Base-by-base conservation (phyloP, 140 eudicot genomes). In the Artemisia princeps region DNA sequence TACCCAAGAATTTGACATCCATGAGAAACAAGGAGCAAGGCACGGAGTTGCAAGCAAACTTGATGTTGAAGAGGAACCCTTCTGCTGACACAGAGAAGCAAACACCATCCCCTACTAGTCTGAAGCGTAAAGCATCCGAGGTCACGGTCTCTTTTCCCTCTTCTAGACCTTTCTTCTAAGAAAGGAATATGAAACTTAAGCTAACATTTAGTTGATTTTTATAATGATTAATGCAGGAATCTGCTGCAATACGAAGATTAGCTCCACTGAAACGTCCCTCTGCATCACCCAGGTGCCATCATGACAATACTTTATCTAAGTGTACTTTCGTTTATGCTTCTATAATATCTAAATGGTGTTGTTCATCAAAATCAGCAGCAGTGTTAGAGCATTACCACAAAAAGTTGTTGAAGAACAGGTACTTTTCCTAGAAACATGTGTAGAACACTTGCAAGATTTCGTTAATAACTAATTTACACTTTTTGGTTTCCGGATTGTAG, bases 111-210 rank as follows among this genome's bases (percentile, higher is more conserved):
- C 62, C 77, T 26, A 79, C 70, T 12, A 74, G 83, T 45, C 71
- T 82, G 64, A 91, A 91, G 77, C 80, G 98, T 75, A 90, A 90
- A 74, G 17, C 76, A 22, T 54, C 50, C 19, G 95, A 87, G 97
- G 96, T 91, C 54, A 11, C 20, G 97, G 96, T 91, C 54, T n/a
- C 20, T 60, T 76, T 68, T 63, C 49, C 13, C 46, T 14, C 50
- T 33, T 61, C 15, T 46, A 6, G 15, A 50, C 33, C 42, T 28
- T 30, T 57, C 65, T 37, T 51, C 58, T 54, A 42, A 52, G 15
- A 15, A 52, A 17, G 10, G 9, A 22, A 19, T n/a, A 13, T 4
- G 15, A 62, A 55, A 73, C 71, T 28, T 57, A 56, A 23, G 24
- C 9, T 72, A 22, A 14, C 48, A 2, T 11, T 55, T 57, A 62